phyloP scores from a whole-genome alignment of 2,329 filamentous ascomycete species.

The Metarhizium sp. region DNA sequence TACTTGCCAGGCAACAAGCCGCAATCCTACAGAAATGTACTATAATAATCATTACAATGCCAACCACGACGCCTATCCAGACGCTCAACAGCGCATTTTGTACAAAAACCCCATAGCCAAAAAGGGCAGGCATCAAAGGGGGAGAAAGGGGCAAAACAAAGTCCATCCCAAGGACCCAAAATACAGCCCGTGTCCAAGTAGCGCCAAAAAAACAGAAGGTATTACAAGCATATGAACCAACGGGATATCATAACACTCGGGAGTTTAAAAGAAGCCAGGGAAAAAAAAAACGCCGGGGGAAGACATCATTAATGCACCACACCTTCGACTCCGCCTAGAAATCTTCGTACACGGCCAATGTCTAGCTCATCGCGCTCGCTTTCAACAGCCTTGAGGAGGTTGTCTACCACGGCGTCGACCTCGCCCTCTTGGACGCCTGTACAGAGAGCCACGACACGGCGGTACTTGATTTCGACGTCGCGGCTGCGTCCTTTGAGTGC shows the following conservation, averaged over 20 bases:
- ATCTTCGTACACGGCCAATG: conserved; percentile 66
- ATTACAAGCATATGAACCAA: background rate
- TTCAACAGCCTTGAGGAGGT: conserved; percentile 77
- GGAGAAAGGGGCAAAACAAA: background rate
- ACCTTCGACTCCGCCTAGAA: conserved; percentile 69
- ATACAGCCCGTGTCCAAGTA: background rate
- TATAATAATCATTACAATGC: background rate
- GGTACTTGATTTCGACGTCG: conserved; percentile 80
- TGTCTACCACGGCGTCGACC: conserved; percentile 72
- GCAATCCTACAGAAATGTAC: background rate
- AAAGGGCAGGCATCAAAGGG: background rate
- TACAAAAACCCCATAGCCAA: background rate
- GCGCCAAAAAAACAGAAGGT: background rate
- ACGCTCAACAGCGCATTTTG: background rate
- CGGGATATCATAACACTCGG: background rate
- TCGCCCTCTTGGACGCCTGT: conserved; percentile 69
- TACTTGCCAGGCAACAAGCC: background rate
- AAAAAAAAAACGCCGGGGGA: background rate
- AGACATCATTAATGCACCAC: conserved; percentile 30
- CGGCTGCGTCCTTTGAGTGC: conserved; percentile 69
- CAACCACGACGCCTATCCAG: background rate
- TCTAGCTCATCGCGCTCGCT: conserved; percentile 73
- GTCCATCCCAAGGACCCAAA: background rate
- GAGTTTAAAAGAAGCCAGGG: conserved; percentile 1
- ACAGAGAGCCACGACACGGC: conserved; percentile 79